Evolutionary conservation across 495 filamentous ascomycete genomes (phyloP).

Genomic region (Pyronema domesticum): DNA sequence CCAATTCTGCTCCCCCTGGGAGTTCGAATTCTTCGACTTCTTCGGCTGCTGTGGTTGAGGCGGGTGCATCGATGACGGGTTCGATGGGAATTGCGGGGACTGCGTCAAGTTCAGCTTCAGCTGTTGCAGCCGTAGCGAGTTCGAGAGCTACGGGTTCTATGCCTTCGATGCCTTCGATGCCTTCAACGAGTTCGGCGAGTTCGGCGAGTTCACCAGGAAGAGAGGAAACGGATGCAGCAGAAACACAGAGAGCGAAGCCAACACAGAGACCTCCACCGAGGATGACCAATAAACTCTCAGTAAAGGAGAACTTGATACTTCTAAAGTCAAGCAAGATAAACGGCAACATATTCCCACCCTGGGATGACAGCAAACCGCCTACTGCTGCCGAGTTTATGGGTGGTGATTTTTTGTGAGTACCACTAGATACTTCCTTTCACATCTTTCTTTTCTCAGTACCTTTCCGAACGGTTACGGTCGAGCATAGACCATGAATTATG

Average conservation of each 20-base stretch:
- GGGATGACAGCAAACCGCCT: conserved; percentile 39
- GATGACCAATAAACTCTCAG: conserved; percentile 46
- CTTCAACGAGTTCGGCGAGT: conserved; percentile 7
- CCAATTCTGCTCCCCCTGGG: too few relatives aligned
- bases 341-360: conserved; percentile 64
- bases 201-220: conserved; percentile 4
- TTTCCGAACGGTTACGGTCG: too few relatives aligned
- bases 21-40: too few relatives aligned
- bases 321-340: conserved; percentile 61
- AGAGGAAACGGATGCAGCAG: not conserved
- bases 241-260: not conserved
- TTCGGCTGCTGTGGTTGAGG: too few relatives aligned
- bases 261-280: conserved; percentile 20
- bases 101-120: not conserved
- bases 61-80: too few relatives aligned
- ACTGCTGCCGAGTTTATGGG: conserved; percentile 34
- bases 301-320: conserved; percentile 60
- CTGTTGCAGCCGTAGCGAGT: not conserved
- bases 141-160: conserved; percentile 4
- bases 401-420: conserved; percentile 40
- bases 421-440: too few relatives aligned
- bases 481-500: too few relatives aligned
- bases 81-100: not conserved
- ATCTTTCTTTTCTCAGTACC: too few relatives aligned
- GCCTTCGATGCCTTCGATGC: conserved; percentile 16